phyloP scores from a whole-genome alignment of 495 filamentous ascomycete genomes.

The Terfezia boudieri region DNA sequence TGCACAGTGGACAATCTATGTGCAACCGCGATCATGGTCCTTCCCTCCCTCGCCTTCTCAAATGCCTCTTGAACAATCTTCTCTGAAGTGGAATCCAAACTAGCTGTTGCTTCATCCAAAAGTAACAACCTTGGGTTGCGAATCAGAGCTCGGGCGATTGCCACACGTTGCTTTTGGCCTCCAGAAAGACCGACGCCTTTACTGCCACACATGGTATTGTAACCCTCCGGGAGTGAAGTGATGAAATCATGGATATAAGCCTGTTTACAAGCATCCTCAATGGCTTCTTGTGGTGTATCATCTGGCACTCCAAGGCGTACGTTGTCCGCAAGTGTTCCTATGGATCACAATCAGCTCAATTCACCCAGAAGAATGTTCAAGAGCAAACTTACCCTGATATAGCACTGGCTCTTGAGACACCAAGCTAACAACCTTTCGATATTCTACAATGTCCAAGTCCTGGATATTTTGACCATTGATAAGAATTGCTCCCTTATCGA shows the following conservation, averaged over 20 bases:
- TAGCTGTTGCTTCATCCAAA: constrained; percentile 58
- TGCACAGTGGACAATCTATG: constrained; percentile 25
- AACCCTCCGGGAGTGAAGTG: constrained; percentile 33
- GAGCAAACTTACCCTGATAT: constrained; percentile 27
- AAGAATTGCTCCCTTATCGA: constrained; percentile 21
- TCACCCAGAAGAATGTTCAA: not conserved
- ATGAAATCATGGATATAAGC: constrained; percentile 45
- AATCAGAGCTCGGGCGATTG: constrained; percentile 54
- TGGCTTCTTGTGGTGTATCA: constrained; percentile 23
- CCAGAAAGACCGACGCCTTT: constrained; percentile 46
- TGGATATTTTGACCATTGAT: constrained; percentile 29
- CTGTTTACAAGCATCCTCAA: constrained; percentile 32
- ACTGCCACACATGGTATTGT: constrained; percentile 37
- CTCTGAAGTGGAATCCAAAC: constrained; percentile 55
- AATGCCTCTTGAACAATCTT: constrained; percentile 46
- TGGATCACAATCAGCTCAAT: not conserved
- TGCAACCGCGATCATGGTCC: constrained; percentile 54
- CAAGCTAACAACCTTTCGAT: constrained; percentile 31
- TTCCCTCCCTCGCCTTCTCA: constrained; percentile 32
- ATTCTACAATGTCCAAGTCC: constrained; percentile 27
- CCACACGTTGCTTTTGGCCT: constrained; percentile 54
- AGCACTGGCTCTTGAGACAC: constrained; percentile 38
- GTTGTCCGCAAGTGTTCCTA: constrained; percentile 32
- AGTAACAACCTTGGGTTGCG: constrained; percentile 47
- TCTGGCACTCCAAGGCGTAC: constrained; percentile 31